Base-by-base conservation (phyloP, 78 protist species). In the Dictyostelium capitatum region DNA sequence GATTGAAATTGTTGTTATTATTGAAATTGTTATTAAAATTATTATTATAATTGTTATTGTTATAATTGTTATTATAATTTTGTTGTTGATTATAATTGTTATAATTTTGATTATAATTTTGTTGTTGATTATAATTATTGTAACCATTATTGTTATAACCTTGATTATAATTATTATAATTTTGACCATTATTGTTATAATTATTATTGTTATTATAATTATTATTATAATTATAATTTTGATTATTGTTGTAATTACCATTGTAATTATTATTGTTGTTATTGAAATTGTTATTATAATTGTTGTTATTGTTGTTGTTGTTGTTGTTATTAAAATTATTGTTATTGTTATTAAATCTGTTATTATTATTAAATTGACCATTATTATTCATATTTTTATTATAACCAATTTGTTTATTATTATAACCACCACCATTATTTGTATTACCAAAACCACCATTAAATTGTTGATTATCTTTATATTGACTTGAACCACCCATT, bases 401-500 rank as follows among this genome's bases (percentile, higher is more conserved):
- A 14, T 75, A 53, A 41, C 48, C 46, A 28, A n/a, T 37, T 54
- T 90, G 57, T 25, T 65, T 79, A 50, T 69, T 79, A 50, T 79
- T 90, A 25, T 77, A 50, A 69, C 46, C 50, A 59, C 32, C 46
- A 79, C 46, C 64, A 57, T 41, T 79, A 54, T 56, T 56, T 20
- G 11, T 41, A 12, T 83, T 20, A 15, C 37, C n/a, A 30, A 46
- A 43, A 85, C 69, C 23, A 54, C 51, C 62, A 75, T 75, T 59
- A 53, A 25, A 56, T 5, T 75, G 46, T 11, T 19, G 30, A 74
- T 75, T 85, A 51, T 73, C n/a, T 80, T 90, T 90, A 41, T 90
- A 90, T 81, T 90, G 95, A 65, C 32, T 67, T 67, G 75, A 67
- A 6, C 75, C 48, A 67, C 75, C 77, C 41, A 19, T 51, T 48